Evolutionary conservation across 768 basidiomycete genomes (phyloP).

Genomic region (Pisolithus microcarpus): DNA sequence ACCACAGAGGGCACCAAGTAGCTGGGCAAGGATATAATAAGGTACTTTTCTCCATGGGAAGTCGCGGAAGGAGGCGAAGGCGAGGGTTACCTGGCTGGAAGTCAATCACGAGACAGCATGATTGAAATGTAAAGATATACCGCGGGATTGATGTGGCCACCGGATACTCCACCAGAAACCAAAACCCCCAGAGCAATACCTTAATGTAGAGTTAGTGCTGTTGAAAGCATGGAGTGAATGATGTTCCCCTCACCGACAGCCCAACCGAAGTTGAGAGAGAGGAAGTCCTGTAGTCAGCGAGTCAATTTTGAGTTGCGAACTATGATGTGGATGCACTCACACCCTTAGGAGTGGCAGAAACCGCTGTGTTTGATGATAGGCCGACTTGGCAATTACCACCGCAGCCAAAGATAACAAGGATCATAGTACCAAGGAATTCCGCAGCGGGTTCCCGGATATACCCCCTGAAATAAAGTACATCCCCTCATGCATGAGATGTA

Average conservation of each 20-base stretch:
- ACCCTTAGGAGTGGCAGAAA: conserved; percentile 46
- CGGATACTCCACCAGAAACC: conserved; percentile 59
- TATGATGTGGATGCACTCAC: conserved; percentile 32
- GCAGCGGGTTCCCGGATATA: conserved; percentile 52
- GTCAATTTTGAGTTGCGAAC: not conserved
- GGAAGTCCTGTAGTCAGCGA: conserved; percentile 9
- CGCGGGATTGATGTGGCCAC: conserved; percentile 71
- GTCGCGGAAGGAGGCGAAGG: conserved; percentile 57
- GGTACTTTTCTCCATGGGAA: conserved; percentile 84
- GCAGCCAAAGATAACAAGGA: conserved; percentile 53
- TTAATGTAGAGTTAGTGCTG: conserved; percentile 9
- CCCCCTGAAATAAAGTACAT: conserved; percentile 24
- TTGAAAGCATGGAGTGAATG: not conserved
- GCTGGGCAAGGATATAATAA: conserved; percentile 53
- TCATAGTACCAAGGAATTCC: conserved; percentile 54
- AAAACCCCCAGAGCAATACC: conserved; percentile 62
- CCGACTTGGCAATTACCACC: conserved; percentile 53
- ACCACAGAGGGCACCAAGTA: conserved; percentile 54
- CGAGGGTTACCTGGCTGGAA: conserved; percentile 53
- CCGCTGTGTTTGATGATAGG: conserved; percentile 38
- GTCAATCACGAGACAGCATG: conserved; percentile 1
- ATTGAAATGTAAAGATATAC: conserved; percentile 27
- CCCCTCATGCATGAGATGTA: not conserved
- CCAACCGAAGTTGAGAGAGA: conserved; percentile 26
- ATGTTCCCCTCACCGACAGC: conserved; percentile 20